phyloP scores from a whole-genome alignment of 2,329 filamentous ascomycete genomes.

The Ophiosphaerella narmari region DNA sequence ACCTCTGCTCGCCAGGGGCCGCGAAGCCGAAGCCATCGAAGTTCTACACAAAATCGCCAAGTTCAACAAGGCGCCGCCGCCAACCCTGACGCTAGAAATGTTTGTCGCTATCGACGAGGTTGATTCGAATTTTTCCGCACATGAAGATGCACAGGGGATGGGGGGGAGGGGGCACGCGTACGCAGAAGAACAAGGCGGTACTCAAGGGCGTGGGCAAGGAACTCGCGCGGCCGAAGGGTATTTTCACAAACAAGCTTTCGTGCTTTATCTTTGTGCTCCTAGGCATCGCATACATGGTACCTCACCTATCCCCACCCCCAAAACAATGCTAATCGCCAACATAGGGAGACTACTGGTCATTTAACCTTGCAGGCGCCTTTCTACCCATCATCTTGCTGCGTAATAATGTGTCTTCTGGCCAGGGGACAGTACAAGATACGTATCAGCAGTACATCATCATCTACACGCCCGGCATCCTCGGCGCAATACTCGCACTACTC shows the following conservation, averaged over 20 bases:
- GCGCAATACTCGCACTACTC: constrained; percentile 25
- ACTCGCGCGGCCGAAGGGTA: constrained; percentile 29
- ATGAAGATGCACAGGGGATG: neutral
- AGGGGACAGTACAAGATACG: constrained; percentile 27
- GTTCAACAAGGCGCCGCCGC: constrained; percentile 31
- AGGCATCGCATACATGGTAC: constrained; percentile 30
- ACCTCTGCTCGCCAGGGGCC: constrained; percentile 29
- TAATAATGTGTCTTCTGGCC: constrained; percentile 34
- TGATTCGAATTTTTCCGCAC: constrained; percentile 3
- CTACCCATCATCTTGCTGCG: constrained; percentile 33
- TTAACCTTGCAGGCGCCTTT: constrained; percentile 34
- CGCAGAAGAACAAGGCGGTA: constrained; percentile 26
- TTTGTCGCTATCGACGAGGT: constrained; percentile 30
- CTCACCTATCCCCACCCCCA: too few relatives aligned
- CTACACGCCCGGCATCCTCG: constrained; percentile 34
- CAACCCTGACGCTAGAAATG: constrained; percentile 30
- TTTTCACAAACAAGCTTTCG: constrained; percentile 32
- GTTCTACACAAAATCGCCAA: constrained; percentile 34
- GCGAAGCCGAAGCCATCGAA: constrained; percentile 33
- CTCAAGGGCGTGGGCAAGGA: constrained; percentile 27
- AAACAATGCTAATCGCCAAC: too few relatives aligned
- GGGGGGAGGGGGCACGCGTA: constrained; percentile 1
- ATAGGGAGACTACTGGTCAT: constrained; percentile 38
- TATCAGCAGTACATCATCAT: constrained; percentile 39
- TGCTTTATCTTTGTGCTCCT: constrained; percentile 32